Percentiles rank a stretch among this genome's conserved stretches.
phyloP scores from a whole-genome alignment of 1,139 yeast genomes.

The Geotrichum aggregatum region DNA sequence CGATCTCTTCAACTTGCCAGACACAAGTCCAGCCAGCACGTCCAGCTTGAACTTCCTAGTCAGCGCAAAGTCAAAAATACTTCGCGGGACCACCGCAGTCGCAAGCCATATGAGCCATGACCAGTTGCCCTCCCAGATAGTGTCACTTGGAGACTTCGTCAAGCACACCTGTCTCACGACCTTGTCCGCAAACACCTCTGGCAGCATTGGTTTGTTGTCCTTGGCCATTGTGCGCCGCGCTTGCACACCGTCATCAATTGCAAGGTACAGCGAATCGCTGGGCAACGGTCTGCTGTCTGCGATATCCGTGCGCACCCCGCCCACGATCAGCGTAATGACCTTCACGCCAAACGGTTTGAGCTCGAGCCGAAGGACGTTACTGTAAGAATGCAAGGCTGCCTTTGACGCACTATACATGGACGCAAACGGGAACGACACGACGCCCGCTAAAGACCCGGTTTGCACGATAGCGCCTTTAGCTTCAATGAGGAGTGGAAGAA shows the following conservation, averaged over 20 bases:
- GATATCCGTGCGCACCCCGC: conserved; percentile 61
- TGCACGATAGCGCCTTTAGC: conserved; percentile 70
- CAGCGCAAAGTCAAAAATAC: conserved; percentile 46
- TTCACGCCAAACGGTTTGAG: conserved; percentile 68
- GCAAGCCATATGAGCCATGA: conserved; percentile 43
- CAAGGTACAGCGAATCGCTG: conserved; percentile 50
- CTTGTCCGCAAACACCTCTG: conserved; percentile 52
- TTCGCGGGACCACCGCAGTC: conserved; percentile 46
- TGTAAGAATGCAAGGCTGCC: conserved; percentile 73
- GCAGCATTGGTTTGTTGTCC: conserved; percentile 55
- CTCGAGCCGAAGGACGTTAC: conserved; percentile 59
- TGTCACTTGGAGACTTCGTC: conserved; percentile 43
- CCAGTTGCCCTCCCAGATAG: conserved; percentile 55
- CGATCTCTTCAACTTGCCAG: background rate
- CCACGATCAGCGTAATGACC: conserved; percentile 67
- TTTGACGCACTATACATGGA: conserved; percentile 66
- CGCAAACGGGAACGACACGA: conserved; percentile 67
- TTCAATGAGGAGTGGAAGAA: conserved; percentile 54
- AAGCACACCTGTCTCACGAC: conserved; percentile 50
- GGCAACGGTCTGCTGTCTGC: conserved; percentile 58
- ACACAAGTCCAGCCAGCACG: conserved; percentile 19
- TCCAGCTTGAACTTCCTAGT: conserved; percentile 49
- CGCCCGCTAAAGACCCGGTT: conserved; percentile 70
- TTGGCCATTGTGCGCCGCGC: conserved; percentile 59
- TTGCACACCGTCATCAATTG: conserved; percentile 46